Evolutionary conservation across 2,329 filamentous ascomycete genomes (phyloP).

Genomic region (Xylaria sp.): DNA sequence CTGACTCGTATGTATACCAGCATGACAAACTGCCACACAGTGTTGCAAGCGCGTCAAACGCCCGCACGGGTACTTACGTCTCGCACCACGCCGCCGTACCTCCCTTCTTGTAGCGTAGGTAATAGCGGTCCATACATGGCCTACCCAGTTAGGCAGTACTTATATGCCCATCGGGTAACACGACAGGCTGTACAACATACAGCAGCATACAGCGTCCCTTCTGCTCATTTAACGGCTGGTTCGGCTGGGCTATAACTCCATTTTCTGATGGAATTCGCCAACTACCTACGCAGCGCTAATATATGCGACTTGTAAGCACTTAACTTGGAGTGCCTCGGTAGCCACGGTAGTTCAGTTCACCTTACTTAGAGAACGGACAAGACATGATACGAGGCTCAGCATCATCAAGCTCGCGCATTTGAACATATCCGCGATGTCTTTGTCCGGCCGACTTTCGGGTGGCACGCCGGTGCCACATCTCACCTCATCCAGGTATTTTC

Average conservation of each 20-base stretch:
- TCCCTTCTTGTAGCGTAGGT: background rate
- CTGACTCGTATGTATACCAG: background rate
- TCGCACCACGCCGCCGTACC: background rate
- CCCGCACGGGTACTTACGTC: constrained; percentile 5
- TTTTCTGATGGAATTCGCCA: too few species aligned
- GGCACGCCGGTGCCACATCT: constrained; percentile 18
- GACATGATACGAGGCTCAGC: constrained; percentile 1
- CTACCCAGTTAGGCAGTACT: background rate
- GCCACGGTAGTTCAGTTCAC: background rate
- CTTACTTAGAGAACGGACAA: constrained; percentile 4
- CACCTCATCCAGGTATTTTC: constrained; percentile 6
- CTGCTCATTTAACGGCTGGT: constrained; percentile 5
- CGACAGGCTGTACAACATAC: too few species aligned
- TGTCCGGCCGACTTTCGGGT: constrained; percentile 14
- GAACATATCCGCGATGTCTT: constrained; percentile 7
- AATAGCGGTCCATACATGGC: background rate
- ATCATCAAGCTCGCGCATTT: background rate
- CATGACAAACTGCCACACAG: constrained; percentile 14
- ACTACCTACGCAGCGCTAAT: background rate
- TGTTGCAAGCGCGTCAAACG: constrained; percentile 5
- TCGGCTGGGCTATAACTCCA: background rate
- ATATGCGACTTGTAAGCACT: constrained; percentile 29
- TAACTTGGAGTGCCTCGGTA: constrained; percentile 5
- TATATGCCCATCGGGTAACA: too few species aligned
- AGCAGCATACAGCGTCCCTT: background rate